phyloP scores from a whole-genome alignment of 179 eudicot species.

The Corrigiola litoralis region DNA sequence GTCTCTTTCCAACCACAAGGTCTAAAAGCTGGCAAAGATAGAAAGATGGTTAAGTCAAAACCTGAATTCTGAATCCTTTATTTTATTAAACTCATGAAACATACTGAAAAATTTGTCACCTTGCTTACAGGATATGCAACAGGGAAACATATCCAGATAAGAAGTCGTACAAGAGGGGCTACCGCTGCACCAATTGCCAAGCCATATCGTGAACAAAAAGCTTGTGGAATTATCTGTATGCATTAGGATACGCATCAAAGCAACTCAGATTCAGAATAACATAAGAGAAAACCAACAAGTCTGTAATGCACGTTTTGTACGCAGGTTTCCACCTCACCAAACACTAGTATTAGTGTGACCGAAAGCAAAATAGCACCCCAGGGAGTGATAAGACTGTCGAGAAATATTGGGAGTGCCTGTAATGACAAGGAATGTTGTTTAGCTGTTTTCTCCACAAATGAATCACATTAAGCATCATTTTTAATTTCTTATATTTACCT shows the following conservation, averaged over 20 bases:
- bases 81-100: neutral
- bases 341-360: conserved; percentile 30
- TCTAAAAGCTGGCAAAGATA: conserved; percentile 32
- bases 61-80: neutral
- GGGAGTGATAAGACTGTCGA: conserved; percentile 27
- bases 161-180: conserved; percentile 27
- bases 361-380: conserved; percentile 28
- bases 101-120: conserved; percentile 12
- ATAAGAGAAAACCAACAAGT: neutral
- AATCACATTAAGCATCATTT: too few relatives aligned
- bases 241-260: neutral
- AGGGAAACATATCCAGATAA: conserved; percentile 33
- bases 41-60: neutral
- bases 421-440: neutral
- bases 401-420: conserved; percentile 40
- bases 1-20: conserved; percentile 34
- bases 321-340: conserved; percentile 26
- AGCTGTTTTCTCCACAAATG: neutral
- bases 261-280: neutral
- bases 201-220: conserved; percentile 29
- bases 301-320: neutral
- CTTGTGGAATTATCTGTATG: conserved; percentile 28
- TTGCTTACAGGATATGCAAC: conserved; percentile 38
- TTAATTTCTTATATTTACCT: conserved; percentile 16
- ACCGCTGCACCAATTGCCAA: conserved; percentile 31